phyloP scores from a whole-genome alignment of 2,329 filamentous ascomycete species.

The Nigrospora sphaerica region DNA sequence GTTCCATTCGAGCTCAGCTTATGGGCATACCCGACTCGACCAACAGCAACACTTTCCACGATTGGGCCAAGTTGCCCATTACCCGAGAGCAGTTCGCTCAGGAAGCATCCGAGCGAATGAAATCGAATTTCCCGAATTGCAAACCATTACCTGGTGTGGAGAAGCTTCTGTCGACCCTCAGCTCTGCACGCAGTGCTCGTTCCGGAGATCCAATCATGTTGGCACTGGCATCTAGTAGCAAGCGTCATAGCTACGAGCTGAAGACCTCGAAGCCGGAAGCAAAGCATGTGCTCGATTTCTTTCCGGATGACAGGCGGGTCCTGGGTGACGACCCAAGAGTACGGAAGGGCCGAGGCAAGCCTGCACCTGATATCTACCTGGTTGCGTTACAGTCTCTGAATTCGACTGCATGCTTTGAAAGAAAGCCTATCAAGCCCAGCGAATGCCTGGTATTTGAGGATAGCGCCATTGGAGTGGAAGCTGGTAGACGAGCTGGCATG shows the following conservation, averaged over 20 bases:
- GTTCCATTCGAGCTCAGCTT: conserved; percentile 61
- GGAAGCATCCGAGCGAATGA: conserved; percentile 20
- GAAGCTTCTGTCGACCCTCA: conserved; percentile 42
- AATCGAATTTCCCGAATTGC: conserved; percentile 26
- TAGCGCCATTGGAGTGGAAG: conserved; percentile 63
- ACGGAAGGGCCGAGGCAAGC: conserved; percentile 57
- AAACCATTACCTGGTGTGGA: conserved; percentile 57
- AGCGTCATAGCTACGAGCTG: conserved; percentile 49
- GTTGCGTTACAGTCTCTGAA: conserved; percentile 61
- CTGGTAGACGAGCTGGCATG: conserved; percentile 66
- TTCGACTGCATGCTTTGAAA: conserved; percentile 37
- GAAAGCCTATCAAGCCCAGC: conserved; percentile 45
- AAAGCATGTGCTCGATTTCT: conserved; percentile 25
- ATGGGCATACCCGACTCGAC: conserved; percentile 53
- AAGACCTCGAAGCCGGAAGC: conserved; percentile 41
- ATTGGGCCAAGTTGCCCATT: conserved; percentile 62
- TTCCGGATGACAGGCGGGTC: conserved; percentile 47
- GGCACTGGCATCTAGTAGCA: conserved; percentile 60
- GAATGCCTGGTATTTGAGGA: conserved; percentile 74
- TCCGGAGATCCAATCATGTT: conserved; percentile 35
- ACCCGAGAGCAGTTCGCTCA: conserved; percentile 33
- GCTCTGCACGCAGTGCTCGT: conserved; percentile 11
- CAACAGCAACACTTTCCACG: conserved; percentile 50
- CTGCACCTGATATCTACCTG: conserved; percentile 67
- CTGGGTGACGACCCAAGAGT: conserved; percentile 62